These are phyloP conservation scores for Vigna hirtella DNA, from an alignment of 306 rosid species.

Conservation along the genomic window DNA sequence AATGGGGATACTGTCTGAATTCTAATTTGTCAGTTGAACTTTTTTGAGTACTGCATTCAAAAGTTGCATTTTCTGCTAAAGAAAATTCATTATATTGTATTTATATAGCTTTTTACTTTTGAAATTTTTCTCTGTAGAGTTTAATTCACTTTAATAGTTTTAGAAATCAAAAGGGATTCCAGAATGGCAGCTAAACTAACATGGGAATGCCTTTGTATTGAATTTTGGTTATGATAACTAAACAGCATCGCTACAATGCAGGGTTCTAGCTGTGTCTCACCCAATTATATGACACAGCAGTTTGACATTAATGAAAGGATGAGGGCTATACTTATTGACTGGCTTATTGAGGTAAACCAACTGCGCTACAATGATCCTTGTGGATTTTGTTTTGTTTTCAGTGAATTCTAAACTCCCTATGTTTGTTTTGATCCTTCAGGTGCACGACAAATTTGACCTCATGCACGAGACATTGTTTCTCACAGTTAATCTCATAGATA, in stretches of 20 bases:
- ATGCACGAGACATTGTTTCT: slow-evolving; percentile 93
- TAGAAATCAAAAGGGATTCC: slow-evolving; percentile 19
- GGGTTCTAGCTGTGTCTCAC: slow-evolving; percentile 70
- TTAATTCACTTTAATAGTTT: background rate
- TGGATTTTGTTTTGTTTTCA: background rate
- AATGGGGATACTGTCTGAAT: background rate
- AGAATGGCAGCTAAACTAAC: background rate
- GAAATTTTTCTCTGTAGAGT: too few relatives aligned
- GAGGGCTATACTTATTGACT: slow-evolving; percentile 94
- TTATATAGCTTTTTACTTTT: too few relatives aligned
- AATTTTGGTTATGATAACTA: slow-evolving; percentile 40
- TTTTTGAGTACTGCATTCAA: background rate
- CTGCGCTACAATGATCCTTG: slow-evolving; percentile 24
- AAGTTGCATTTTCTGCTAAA: slow-evolving; percentile 13
- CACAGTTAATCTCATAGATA: slow-evolving; percentile 77
- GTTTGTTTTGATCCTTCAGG: slow-evolving; percentile 58
- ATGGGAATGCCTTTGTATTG: slow-evolving; percentile 17
- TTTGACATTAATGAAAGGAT: slow-evolving; percentile 90
- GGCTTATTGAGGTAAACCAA: slow-evolving; percentile 90
- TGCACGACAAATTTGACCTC: slow-evolving; percentile 95
- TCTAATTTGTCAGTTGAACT: background rate
- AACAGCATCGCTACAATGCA: slow-evolving; percentile 48
- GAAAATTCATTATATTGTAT: too few relatives aligned
- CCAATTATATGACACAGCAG: slow-evolving; percentile 74
- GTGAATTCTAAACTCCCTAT: background rate